These are phyloP conservation scores for Rubia peregrina DNA, from an alignment of 305 asterid species.

Conservation along the genomic window DNA sequence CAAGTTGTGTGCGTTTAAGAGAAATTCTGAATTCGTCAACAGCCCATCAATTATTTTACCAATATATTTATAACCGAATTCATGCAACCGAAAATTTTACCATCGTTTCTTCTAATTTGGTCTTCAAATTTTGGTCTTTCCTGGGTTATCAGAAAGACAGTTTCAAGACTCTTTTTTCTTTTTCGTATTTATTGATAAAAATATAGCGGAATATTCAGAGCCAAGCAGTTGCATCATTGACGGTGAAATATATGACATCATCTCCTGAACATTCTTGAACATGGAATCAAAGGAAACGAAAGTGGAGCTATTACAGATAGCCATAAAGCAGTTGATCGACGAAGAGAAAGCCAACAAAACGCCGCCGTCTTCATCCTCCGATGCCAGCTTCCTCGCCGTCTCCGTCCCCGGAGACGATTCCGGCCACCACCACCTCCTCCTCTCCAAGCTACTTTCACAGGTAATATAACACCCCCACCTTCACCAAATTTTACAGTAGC, in stretches of 20 bases:
- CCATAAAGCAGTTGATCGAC: slow-evolving; percentile 27
- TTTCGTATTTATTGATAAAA: background rate
- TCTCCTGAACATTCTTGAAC: background rate
- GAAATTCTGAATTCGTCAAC: background rate
- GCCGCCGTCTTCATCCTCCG: slow-evolving; percentile 9
- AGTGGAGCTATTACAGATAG: slow-evolving; percentile 30
- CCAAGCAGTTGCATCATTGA: background rate
- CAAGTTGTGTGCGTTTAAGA: no score
- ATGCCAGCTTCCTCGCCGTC: slow-evolving; percentile 15
- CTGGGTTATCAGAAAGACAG: no score
- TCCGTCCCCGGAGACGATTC: slow-evolving; percentile 6
- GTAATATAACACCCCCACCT: slow-evolving; percentile 15
- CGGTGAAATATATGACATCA: background rate
- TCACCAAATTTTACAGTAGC: background rate
- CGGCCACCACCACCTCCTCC: slow-evolving; percentile 23
- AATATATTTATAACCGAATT: no score
- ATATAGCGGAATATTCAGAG: background rate
- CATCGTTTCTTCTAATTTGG: no score
- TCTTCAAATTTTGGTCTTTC: no score
- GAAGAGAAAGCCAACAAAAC: slow-evolving; percentile 19
- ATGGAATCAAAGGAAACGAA: slow-evolving; percentile 31
- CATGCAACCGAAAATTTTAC: no score
- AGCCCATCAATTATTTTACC: background rate
- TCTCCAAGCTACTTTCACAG: slow-evolving; percentile 33
- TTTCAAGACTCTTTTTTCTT: no score